Evolutionary conservation across 1,284 basidiomycete species (phyloP), one percentile per base, ranked within the genome.

Genomic region (Cutaneotrichosporon sp.): DNA sequence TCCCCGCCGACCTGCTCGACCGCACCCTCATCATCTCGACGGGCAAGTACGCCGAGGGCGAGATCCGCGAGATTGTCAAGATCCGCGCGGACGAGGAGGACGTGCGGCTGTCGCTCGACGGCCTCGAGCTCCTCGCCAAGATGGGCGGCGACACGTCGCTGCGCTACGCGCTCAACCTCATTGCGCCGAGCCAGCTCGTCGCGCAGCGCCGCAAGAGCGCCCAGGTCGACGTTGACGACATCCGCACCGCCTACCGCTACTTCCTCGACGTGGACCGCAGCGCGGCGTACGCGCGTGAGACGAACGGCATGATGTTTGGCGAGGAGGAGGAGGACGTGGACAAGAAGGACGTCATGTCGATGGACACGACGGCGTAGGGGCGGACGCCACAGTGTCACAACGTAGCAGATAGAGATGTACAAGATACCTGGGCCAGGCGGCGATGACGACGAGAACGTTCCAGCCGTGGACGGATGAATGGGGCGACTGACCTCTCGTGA

Each of bases 81-180:
- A 97, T 98, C 61, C 84, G 93, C 64, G 94, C 91, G 67, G 88
- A 95, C 79, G 95, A 99, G 79, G 95, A 99, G 79, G 95, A 99
- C 71, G 95, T 97, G 11, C 86, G 86, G n/a, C 83, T 98, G 25
- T 84, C 87, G 3, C 73, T 84, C 1, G 89, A 89, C 36, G 93
- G 94, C 1, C 79, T 89, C 33, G 83, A 85, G 42, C 88, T 94
- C 20, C 83, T 97, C 29, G 90, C 91, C 1, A 85, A 87, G 4
- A 95, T 97, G 87, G 91, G 92, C 0, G 81, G 83, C 63, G 87
- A 92, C 70, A 95, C 94, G 3, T 92, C 91, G 1, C 82, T 94
- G 46, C 87, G 94, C 58, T 97, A 97, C 72, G 89, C 91, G 0
- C 85, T 97, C 61, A 95, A 97, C 80, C 82, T 97, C 51, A 97